phyloP scores from a whole-genome alignment of 164 flowering plant species.

The Annona cherimola region DNA sequence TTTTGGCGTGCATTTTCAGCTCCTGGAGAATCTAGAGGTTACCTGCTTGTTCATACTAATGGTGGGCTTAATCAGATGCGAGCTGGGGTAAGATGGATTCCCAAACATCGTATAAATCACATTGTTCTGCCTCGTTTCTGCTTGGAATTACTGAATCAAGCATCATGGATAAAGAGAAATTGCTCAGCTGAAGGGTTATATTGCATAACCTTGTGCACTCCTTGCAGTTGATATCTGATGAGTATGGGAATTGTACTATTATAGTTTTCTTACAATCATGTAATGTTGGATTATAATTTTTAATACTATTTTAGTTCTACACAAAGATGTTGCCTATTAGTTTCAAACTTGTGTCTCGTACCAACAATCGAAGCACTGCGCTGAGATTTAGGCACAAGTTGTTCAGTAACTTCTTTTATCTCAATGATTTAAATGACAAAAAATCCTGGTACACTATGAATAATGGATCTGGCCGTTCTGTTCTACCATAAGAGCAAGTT shows the following conservation, averaged over 20 bases:
- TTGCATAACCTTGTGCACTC: too few species aligned
- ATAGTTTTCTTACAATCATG: too few species aligned
- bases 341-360: neutral
- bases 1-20: constrained; percentile 33
- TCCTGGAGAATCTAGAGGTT: constrained; percentile 61
- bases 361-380: neutral
- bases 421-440: neutral
- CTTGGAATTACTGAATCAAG: too few species aligned
- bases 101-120: neutral
- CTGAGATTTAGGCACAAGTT: neutral
- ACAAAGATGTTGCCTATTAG: neutral
- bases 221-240: too few species aligned
- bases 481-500: too few species aligned
- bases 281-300: too few species aligned
- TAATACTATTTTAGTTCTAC: too few species aligned
- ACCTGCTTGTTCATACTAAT: constrained; percentile 81
- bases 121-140: neutral
- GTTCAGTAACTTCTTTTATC: neutral
- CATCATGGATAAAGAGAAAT: neutral
- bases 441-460: neutral
- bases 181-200: too few species aligned
- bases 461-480: neutral
- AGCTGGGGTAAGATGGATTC: constrained; percentile 67
- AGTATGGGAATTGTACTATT: too few species aligned
- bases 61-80: constrained; percentile 99